phyloP scores from a whole-genome alignment of 2,329 filamentous ascomycete genomes.

The Metarhizium guizhouense region DNA sequence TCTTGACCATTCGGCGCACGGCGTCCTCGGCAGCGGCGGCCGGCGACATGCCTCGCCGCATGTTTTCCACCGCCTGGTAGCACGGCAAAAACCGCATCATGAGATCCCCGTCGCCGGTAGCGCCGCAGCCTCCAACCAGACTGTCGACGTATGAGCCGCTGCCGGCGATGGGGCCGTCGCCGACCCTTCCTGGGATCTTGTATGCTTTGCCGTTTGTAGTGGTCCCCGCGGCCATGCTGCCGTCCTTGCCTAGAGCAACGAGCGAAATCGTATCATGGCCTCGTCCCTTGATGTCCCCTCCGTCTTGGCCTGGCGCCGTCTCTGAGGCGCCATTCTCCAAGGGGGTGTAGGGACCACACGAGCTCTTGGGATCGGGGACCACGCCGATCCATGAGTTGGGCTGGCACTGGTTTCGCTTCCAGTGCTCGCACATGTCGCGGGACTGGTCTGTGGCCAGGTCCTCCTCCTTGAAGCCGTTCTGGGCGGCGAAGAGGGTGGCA shows the following conservation, averaged over 20 bases:
- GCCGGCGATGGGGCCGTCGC: conserved; percentile 45
- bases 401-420: conserved; percentile 35
- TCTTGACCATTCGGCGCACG: conserved; percentile 37
- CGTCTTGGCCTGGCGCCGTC: neutral
- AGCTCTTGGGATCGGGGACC: conserved; percentile 28
- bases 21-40: conserved; percentile 40
- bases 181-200: conserved; percentile 46
- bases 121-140: conserved; percentile 45
- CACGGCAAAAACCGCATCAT: conserved; percentile 51
- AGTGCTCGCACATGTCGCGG: conserved; percentile 28
- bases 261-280: conserved; percentile 48
- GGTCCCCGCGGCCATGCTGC: conserved; percentile 43
- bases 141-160: conserved; percentile 47
- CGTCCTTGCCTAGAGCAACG: conserved; percentile 33
- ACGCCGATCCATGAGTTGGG: conserved; percentile 43
- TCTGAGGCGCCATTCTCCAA: conserved; percentile 3
- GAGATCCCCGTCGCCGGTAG: conserved; percentile 47
- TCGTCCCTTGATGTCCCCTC: neutral
- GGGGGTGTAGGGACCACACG: conserved; percentile 40
- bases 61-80: conserved; percentile 47
- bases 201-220: conserved; percentile 46
- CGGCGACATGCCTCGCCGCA: conserved; percentile 39
- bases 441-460: conserved; percentile 34
- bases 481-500: conserved; percentile 42
- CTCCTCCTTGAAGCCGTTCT: conserved; percentile 40